A percentile compares a stretch with the other conserved stretches of the same genome.
Evolutionary conservation across 805 yeast species (phyloP).

Genomic region (Zygoascus biomembranicola): DNA sequence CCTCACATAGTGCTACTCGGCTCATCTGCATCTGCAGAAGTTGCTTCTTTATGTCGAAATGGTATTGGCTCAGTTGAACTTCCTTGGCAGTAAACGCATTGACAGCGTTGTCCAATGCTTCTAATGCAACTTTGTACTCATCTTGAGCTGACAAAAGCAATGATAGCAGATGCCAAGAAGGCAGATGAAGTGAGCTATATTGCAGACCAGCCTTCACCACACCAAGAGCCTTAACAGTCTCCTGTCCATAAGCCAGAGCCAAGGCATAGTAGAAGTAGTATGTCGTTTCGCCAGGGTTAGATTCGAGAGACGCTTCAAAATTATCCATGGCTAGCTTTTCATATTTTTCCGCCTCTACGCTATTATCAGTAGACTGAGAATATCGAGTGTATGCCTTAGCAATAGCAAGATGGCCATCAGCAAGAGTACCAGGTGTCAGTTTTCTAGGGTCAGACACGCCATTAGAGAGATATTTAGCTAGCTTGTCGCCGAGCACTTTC

Average conservation of each 20-base stretch:
- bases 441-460: slow-evolving; percentile 1
- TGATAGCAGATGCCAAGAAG: slow-evolving; percentile 60
- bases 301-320: slow-evolving; percentile 13
- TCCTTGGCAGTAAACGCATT: slow-evolving; percentile 16
- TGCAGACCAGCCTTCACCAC: slow-evolving; percentile 19
- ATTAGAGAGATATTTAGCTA: slow-evolving; percentile 8
- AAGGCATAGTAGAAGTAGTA: slow-evolving; percentile 24
- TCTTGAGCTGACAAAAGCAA: slow-evolving; percentile 57
- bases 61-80: background rate
- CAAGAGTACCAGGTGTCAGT: background rate
- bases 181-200: slow-evolving; percentile 44
- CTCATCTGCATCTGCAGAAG: slow-evolving; percentile 62
- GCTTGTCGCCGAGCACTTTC: slow-evolving; percentile 15
- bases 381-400: slow-evolving; percentile 11
- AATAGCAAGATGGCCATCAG: slow-evolving; percentile 8
- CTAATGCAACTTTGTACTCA: slow-evolving; percentile 45
- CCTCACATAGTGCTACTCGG: slow-evolving; percentile 60
- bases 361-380: slow-evolving; percentile 7
- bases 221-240: slow-evolving; percentile 19
- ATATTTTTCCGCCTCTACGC: slow-evolving; percentile 8
- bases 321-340: slow-evolving; percentile 12
- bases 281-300: slow-evolving; percentile 11
- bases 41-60: slow-evolving; percentile 33
- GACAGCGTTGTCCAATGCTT: slow-evolving; percentile 46
- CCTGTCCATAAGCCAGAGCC: slow-evolving; percentile 17